Base-by-base conservation (phyloP, 2,329 filamentous ascomycete species). In the Neopestalotiopsis sp. region DNA sequence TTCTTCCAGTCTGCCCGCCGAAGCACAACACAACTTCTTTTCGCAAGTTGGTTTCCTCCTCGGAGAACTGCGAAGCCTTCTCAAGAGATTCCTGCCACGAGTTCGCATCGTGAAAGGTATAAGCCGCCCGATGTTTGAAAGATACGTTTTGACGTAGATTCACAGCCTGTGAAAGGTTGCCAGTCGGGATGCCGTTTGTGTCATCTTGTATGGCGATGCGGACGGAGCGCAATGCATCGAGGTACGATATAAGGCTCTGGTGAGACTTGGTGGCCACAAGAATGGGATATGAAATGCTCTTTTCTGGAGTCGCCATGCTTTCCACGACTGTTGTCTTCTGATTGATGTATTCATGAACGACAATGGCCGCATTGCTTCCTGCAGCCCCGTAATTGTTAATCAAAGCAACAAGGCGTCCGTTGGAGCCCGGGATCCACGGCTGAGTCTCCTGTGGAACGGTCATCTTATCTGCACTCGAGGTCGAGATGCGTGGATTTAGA, bases 371-470 rank as follows among this genome's bases (percentile, higher is more conserved):
- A 58, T 82, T 82, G 45, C 74, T 76, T 0, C 80, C 80, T 5
- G 79, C 73, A 2, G 80, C 80, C 5, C 80, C 80, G 53, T 80
- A 81, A 57, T 75, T 81, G 68, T 80, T 82, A 32, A 82, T 70
- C 3, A 74, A 69, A 4, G 79, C 79, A 4, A 74, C 65, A 1
- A 72, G 76, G 1, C 53, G 12, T 12, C 53, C 53, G 53, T n/a
- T 14, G 13, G 3, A 1, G 12, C 53, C 53, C 3, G 53, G 4
- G 1, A 2, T 58, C 53, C 53, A 58, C 24, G 24, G 53, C 2
- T 2, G n/a, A 12, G 20, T 58, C 24, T 58, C 12, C 3, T 30
- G 12, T 12, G 58, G 58, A 30, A 61, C 30, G 3, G 30, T 61
- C 12, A 61, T 61, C 14, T 13, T 12, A 17, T 61, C 58, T 13